Conservation (phyloP, 257 asterid species). For the Capsicum rhomboideum region DNA sequence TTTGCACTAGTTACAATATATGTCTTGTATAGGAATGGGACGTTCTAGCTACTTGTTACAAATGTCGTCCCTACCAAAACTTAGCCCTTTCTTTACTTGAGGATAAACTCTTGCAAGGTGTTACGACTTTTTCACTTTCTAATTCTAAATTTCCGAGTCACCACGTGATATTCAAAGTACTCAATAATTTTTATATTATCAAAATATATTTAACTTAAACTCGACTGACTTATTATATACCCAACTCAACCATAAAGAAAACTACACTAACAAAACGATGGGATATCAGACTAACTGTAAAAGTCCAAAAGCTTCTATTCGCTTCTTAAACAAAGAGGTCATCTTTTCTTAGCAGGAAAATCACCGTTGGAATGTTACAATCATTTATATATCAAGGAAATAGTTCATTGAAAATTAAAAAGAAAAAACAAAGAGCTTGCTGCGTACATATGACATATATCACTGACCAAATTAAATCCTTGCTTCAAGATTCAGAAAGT, state of each 20-base stretch:
- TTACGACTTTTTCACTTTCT: not conserved
- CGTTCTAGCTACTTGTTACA: too few relatives aligned
- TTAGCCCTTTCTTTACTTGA: not conserved
- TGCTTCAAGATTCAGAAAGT: slow-evolving; percentile 47
- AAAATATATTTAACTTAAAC: too few relatives aligned
- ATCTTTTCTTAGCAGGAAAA: too few relatives aligned
- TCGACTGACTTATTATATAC: not conserved
- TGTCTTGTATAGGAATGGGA: too few relatives aligned
- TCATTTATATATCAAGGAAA: not conserved
- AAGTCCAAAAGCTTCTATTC: too few relatives aligned
- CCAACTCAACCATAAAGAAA: not conserved
- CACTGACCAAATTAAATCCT: slow-evolving; percentile 9
- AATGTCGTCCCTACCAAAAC: not conserved
- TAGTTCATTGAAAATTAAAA: not conserved
- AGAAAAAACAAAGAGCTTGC: not conserved
- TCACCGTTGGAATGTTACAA: slow-evolving; percentile 17
- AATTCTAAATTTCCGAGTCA: not conserved
- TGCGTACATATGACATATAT: not conserved
- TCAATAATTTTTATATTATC: too few relatives aligned
- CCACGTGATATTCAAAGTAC: not conserved
- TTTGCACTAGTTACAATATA: not conserved
- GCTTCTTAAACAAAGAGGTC: not conserved
- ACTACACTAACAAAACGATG: not conserved
- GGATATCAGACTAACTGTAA: too few relatives aligned
- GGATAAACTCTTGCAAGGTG: not conserved